A percentile compares a stretch with the other conserved stretches of the same genome.
Evolutionary conservation across 1,139 yeast species (phyloP).

Genomic region (Nematodospora anomalae): DNA sequence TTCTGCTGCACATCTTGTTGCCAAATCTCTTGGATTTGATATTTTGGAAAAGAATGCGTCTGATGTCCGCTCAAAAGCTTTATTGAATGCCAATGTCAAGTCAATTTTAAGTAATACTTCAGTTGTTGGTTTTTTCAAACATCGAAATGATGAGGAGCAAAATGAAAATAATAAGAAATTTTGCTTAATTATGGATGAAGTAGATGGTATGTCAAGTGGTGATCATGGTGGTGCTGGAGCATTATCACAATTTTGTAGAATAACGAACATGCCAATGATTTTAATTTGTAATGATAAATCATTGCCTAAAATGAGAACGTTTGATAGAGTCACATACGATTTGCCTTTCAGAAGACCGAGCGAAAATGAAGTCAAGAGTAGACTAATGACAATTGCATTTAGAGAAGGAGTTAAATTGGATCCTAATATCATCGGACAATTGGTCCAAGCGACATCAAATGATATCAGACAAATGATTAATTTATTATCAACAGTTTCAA

Average conservation of each 20-base stretch:
- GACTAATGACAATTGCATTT: constrained; percentile 88
- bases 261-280: constrained; percentile 86
- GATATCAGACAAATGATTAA: constrained; percentile 96
- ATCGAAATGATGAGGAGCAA: constrained; percentile 32
- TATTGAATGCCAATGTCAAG: constrained; percentile 67
- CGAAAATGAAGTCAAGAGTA: constrained; percentile 74
- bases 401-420: constrained; percentile 81
- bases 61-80: constrained; percentile 83
- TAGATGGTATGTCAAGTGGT: constrained; percentile 99
- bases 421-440: constrained; percentile 76
- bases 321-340: constrained; percentile 83
- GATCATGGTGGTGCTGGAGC: constrained; percentile 99
- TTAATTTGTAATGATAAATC: constrained; percentile 91
- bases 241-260: constrained; percentile 81
- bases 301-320: constrained; percentile 93
- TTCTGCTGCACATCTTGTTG: constrained; percentile 74
- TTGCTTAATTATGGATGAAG: constrained; percentile 96
- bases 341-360: constrained; percentile 87
- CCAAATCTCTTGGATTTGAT: constrained; percentile 67
- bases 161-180: constrained; percentile 47
- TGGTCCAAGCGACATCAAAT: constrained; percentile 81
- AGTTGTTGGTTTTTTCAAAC: constrained; percentile 70
- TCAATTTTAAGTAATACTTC: constrained; percentile 80
- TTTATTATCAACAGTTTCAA: constrained; percentile 78
- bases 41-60: constrained; percentile 78